Evolutionary conservation across 768 basidiomycete genomes (phyloP).

Genomic region (Holtermanniella nyarrowii): DNA sequence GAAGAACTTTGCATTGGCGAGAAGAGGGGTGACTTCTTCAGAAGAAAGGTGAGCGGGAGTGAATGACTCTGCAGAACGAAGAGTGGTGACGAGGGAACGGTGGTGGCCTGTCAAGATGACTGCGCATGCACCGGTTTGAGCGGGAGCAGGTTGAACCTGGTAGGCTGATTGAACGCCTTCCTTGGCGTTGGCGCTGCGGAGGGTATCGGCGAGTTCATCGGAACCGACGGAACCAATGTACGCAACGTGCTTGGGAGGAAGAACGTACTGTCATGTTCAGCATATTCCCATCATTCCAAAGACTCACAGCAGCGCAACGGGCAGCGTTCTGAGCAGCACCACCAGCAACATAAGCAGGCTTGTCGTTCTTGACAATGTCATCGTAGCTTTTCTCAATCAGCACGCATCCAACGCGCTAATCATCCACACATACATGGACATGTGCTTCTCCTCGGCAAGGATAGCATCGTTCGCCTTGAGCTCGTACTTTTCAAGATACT

Average conservation of each 20-base stretch:
- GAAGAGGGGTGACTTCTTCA: conserved; percentile 59
- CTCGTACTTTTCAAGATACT: conserved; percentile 74
- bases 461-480: conserved; percentile 94
- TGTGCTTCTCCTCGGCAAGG: conserved; percentile 79
- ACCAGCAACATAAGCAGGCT: conserved; percentile 86
- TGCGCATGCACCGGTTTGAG: conserved; percentile 91
- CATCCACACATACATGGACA: conserved; percentile 55
- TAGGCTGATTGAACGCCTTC: conserved; percentile 85
- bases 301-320: conserved; percentile 81
- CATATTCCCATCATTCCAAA: neutral
- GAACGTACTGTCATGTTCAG: conserved; percentile 59
- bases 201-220: conserved; percentile 80
- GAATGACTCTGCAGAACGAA: conserved; percentile 85
- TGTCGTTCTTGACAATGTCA: conserved; percentile 63
- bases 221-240: conserved; percentile 91
- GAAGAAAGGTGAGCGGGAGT: conserved; percentile 67
- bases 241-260: conserved; percentile 77
- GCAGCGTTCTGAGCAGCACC: conserved; percentile 96
- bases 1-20: conserved; percentile 71
- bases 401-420: neutral
- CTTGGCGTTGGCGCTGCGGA: conserved; percentile 77
- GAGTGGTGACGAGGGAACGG: conserved; percentile 83
- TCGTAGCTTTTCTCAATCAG: conserved; percentile 57
- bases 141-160: conserved; percentile 65
- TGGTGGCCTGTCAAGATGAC: conserved; percentile 89